Evolutionary conservation across 1,139 yeast genomes (phyloP).

Genomic region (Insectozyma bohioensis): DNA sequence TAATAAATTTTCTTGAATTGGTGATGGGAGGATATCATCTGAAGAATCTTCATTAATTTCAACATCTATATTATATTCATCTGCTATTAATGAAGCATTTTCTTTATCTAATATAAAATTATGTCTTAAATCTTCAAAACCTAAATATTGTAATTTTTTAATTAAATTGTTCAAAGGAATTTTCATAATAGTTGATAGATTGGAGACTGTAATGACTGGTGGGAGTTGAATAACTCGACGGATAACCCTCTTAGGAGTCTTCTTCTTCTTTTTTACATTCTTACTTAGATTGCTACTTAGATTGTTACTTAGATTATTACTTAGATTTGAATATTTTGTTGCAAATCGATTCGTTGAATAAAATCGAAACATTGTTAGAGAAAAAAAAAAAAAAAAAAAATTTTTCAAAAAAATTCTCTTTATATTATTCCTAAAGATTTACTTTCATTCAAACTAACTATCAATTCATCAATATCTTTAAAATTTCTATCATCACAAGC

Average conservation of each 20-base stretch:
- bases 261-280: not conserved
- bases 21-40: slow-evolving; percentile 58
- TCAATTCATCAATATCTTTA: slow-evolving; percentile 71
- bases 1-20: slow-evolving; percentile 39
- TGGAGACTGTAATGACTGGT: slow-evolving; percentile 69
- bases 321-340: no score
- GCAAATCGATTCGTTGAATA: no score
- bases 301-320: no score
- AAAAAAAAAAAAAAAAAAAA: no score
- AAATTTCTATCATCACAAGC: slow-evolving; percentile 76
- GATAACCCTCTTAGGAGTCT: not conserved
- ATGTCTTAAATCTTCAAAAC: slow-evolving; percentile 73
- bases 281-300: no score
- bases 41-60: slow-evolving; percentile 59
- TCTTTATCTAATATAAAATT: slow-evolving; percentile 84
- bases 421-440: slow-evolving; percentile 33
- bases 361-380: no score
- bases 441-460: slow-evolving; percentile 46
- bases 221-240: slow-evolving; percentile 61
- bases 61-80: slow-evolving; percentile 79
- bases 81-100: slow-evolving; percentile 82
- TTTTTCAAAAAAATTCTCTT: no score
- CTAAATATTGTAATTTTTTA: slow-evolving; percentile 60
- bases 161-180: slow-evolving; percentile 63
- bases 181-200: slow-evolving; percentile 69